These are phyloP conservation scores for Aspergillus carbonarius DNA, from an alignment of 2,329 filamentous ascomycete species.

Conservation along the genomic window DNA sequence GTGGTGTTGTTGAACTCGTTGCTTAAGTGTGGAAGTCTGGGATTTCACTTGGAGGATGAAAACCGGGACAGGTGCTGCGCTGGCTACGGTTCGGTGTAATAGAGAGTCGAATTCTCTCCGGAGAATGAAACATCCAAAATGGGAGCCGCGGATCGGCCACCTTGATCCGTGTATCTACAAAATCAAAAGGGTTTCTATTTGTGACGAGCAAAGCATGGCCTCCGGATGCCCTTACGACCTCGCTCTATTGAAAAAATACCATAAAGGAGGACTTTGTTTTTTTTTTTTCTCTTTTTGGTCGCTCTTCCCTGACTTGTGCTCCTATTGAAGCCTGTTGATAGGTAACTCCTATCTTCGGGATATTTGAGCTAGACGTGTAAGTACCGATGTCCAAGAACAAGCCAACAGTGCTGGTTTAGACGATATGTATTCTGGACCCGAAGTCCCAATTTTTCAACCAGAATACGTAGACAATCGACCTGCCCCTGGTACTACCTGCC, in stretches of 20 bases:
- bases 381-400: not conserved
- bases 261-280: constrained; percentile 30
- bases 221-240: constrained; percentile 40
- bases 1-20: constrained; percentile 93
- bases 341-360: not conserved
- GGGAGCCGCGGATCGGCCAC: constrained; percentile 29
- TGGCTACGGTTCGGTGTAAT: constrained; percentile 32
- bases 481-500: not conserved
- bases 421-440: not conserved
- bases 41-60: constrained; percentile 25
- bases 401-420: not conserved
- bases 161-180: constrained; percentile 34
- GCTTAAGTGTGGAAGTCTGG: constrained; percentile 60
- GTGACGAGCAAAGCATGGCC: constrained; percentile 37
- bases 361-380: not conserved
- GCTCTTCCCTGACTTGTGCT: not conserved
- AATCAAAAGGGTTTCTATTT: constrained; percentile 38
- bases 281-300: constrained; percentile 14
- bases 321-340: not conserved
- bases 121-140: constrained; percentile 31
- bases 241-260: constrained; percentile 39
- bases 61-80: constrained; percentile 30
- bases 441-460: not conserved
- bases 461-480: not conserved
- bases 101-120: constrained; percentile 28